These are phyloP conservation scores for Beauveria sp. DNA, from an alignment of 2,329 filamentous ascomycete genomes.

Conservation along the genomic window DNA sequence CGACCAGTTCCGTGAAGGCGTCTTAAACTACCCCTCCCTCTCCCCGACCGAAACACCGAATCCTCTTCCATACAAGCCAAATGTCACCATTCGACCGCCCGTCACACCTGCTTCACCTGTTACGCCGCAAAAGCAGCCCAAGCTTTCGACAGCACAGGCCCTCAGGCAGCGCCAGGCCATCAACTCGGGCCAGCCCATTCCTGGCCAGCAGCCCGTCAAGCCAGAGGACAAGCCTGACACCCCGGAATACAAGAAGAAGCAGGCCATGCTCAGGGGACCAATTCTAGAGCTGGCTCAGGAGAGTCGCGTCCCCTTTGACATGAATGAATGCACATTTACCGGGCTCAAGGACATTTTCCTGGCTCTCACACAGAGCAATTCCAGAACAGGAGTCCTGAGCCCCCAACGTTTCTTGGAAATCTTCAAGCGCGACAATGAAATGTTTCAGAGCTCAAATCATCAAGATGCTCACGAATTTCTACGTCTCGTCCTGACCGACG, in stretches of 20 bases:
- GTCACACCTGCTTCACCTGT: slow-evolving; percentile 38
- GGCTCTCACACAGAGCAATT: slow-evolving; percentile 71
- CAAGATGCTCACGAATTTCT: slow-evolving; percentile 98
- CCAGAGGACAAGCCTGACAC: slow-evolving; percentile 92
- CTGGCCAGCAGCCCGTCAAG: slow-evolving; percentile 47
- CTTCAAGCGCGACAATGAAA: slow-evolving; percentile 87
- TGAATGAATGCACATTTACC: slow-evolving; percentile 92
- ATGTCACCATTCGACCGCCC: slow-evolving; percentile 53
- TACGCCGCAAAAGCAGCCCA: slow-evolving; percentile 35
- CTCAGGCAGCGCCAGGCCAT: slow-evolving; percentile 48
- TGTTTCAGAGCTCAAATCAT: slow-evolving; percentile 96
- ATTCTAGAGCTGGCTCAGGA: slow-evolving; percentile 79
- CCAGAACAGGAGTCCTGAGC: slow-evolving; percentile 82
- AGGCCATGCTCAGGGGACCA: slow-evolving; percentile 80
- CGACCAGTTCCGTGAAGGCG: slow-evolving; percentile 83
- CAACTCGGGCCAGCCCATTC: slow-evolving; percentile 45
- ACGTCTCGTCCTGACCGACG: slow-evolving; percentile 88
- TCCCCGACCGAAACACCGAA: slow-evolving; percentile 64
- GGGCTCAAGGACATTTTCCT: slow-evolving; percentile 95
- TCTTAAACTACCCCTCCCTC: slow-evolving; percentile 79
- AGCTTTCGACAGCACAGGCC: slow-evolving; percentile 47
- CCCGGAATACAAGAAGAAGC: slow-evolving; percentile 96
- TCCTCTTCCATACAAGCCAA: slow-evolving; percentile 45
- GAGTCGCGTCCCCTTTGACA: slow-evolving; percentile 72
- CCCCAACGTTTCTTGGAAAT: slow-evolving; percentile 91